Evolutionary conservation across 2,329 filamentous ascomycete genomes (phyloP), one percentile per base, ranked within the genome.

Genomic region (Epichloe amarillans): DNA sequence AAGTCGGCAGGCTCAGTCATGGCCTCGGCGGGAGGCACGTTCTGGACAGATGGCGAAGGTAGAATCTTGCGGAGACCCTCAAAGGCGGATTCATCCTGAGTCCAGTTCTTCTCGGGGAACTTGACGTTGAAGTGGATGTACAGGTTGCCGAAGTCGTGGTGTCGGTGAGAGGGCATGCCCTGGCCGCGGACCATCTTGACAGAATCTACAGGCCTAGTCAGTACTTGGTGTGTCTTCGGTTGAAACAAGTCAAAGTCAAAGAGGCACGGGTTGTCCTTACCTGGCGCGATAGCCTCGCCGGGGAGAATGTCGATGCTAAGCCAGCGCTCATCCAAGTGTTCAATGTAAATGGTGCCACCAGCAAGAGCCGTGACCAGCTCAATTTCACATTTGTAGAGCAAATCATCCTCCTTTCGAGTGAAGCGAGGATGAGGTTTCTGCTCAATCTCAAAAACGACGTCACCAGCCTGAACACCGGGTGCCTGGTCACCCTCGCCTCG

Each of bases 101-200:
- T 79, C 77, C 80, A 85, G 64, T 80, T 75, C 72, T 83, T 84
- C 63, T 87, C 84, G 46, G 93, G 93, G 79, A 98, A 97, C 72
- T 95, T 95, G 71, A 98, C 89, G 63, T 87, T 84, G 73, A 98
- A 98, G 66, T 95, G 88, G 64, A 98, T 89, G 75, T 93, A 98
- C 61, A 98, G 76, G 72, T 98, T 96, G 63, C 93, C 93, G 64
- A 80, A 83, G 70, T 97, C 87, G 75, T 98, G 93, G 70, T 97
- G 93, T 61, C 93, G 83, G 70, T 82, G 86, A 4, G 93, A 94
- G 41, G 93, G 93, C 93, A 98, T 98, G 67, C 93, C 93, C 72
- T 98, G 93, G 57, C 89, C 90, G 58, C 88, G 87, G 62, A 98
- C 84, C 70, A 95, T 86, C 75, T 96, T 97, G 66, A 97, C 80